phyloP scores from a whole-genome alignment of 257 asterid species.

The Haberlea rhodopensis region DNA sequence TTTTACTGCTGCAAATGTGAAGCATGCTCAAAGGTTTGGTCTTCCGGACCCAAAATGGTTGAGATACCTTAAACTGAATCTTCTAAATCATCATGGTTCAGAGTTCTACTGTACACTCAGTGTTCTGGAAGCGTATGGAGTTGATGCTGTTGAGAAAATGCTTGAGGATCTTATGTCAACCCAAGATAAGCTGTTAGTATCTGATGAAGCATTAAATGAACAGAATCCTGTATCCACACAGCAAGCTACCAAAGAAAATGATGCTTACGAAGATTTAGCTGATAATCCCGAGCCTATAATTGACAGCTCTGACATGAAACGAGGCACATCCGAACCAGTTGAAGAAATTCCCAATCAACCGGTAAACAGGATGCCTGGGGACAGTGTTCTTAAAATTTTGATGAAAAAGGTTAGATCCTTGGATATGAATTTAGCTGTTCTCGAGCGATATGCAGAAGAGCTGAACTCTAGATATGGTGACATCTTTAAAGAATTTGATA shows the following conservation, averaged over 20 bases:
- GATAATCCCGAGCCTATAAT: conserved; percentile 42
- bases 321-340: conserved; percentile 51
- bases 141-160: conserved; percentile 92
- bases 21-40: conserved; percentile 67
- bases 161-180: conserved; percentile 82
- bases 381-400: conserved; percentile 87
- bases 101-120: conserved; percentile 94
- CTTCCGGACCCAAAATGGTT: conserved; percentile 91
- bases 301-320: conserved; percentile 42
- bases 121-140: conserved; percentile 75
- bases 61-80: conserved; percentile 67
- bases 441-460: conserved; percentile 81
- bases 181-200: conserved; percentile 47
- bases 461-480: conserved; percentile 64
- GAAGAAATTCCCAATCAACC: conserved; percentile 73
- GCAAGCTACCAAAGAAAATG: conserved; percentile 35
- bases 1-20: conserved; percentile 78
- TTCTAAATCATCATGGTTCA: conserved; percentile 75
- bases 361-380: conserved; percentile 92
- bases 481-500: conserved; percentile 60
- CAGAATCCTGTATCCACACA: conserved; percentile 41
- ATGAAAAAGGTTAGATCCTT: conserved; percentile 81
- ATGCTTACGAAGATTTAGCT: conserved; percentile 34
- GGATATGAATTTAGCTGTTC: conserved; percentile 75
- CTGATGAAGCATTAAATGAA: conserved; percentile 39